phyloP scores from a whole-genome alignment of 2,329 filamentous ascomycete genomes.

The Colletotrichum cereale region DNA sequence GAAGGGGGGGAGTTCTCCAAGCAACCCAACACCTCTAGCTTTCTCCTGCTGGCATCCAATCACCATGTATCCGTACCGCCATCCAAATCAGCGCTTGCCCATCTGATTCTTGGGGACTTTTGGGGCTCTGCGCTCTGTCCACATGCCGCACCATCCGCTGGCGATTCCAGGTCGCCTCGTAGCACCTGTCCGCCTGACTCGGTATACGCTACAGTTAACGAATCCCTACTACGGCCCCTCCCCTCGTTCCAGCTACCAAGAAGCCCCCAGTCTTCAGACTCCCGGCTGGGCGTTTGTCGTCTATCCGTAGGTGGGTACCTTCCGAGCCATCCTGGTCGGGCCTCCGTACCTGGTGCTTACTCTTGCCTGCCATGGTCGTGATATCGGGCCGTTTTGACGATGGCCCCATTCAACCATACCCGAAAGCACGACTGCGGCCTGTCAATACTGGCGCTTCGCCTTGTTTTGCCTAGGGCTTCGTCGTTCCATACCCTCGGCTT shows the following conservation, averaged over 20 bases:
- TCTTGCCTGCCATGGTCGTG: constrained; percentile 36
- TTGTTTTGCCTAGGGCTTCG: constrained; percentile 28
- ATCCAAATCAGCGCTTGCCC: constrained; percentile 21
- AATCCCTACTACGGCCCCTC: not conserved
- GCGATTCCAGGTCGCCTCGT: constrained; percentile 11
- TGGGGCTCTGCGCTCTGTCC: not conserved
- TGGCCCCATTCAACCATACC: constrained; percentile 33
- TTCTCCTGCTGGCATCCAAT: constrained; percentile 26
- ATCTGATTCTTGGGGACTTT: constrained; percentile 31
- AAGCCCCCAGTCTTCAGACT: not conserved
- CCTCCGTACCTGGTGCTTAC: constrained; percentile 35
- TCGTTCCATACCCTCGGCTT: constrained; percentile 18
- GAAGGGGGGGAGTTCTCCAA: constrained; percentile 25
- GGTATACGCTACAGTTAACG: constrained; percentile 20
- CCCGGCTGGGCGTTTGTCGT: not conserved
- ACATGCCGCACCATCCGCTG: not conserved
- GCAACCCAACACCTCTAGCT: constrained; percentile 25
- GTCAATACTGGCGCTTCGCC: constrained; percentile 11
- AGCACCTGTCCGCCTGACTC: constrained; percentile 25
- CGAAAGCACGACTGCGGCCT: constrained; percentile 24
- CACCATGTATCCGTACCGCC: not conserved
- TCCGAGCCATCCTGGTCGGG: constrained; percentile 30
- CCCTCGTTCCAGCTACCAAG: not conserved
- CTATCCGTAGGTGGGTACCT: constrained; percentile 20
- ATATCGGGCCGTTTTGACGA: constrained; percentile 40